These are phyloP conservation scores for Pythium scleroteichum DNA, from an alignment of 352 stramenopile species.

Conservation along the genomic window DNA sequence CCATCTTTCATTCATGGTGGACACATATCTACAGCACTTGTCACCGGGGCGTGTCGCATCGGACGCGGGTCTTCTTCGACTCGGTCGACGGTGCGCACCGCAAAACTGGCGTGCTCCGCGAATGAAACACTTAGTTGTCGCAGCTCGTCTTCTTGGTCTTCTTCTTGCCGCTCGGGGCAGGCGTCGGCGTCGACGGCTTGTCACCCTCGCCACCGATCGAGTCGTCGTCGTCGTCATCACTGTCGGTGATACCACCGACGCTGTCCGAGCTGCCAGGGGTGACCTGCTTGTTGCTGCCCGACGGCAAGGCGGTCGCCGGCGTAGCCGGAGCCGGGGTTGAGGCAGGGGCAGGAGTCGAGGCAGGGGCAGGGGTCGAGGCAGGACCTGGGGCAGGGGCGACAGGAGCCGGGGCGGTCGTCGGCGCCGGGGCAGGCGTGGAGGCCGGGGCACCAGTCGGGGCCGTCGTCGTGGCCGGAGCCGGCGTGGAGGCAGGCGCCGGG, in stretches of 20 bases:
- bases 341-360: background rate
- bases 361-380: conserved; percentile 1
- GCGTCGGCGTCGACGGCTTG: background rate
- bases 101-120: background rate
- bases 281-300: conserved; percentile 1
- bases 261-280: background rate
- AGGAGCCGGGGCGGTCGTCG: background rate
- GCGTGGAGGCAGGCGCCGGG: conserved; percentile 2
- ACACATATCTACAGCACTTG: no score
- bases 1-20: no score
- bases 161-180: background rate
- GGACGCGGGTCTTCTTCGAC: no score
- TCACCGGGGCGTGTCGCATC: no score
- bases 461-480: background rate
- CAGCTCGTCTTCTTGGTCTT: conserved; percentile 1
- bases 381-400: background rate
- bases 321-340: background rate
- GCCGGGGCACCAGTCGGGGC: conserved; percentile 1
- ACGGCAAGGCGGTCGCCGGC: background rate
- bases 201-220: background rate
- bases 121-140: conserved; percentile 7
- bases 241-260: background rate
- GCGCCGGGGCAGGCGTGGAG: background rate
- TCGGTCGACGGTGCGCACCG: no score
- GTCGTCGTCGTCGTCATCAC: background rate